Percentiles rank a stretch among this genome's conserved stretches.
phyloP scores from a whole-genome alignment of 1,139 yeast genomes.

The Candida pseudoviswanathii region DNA sequence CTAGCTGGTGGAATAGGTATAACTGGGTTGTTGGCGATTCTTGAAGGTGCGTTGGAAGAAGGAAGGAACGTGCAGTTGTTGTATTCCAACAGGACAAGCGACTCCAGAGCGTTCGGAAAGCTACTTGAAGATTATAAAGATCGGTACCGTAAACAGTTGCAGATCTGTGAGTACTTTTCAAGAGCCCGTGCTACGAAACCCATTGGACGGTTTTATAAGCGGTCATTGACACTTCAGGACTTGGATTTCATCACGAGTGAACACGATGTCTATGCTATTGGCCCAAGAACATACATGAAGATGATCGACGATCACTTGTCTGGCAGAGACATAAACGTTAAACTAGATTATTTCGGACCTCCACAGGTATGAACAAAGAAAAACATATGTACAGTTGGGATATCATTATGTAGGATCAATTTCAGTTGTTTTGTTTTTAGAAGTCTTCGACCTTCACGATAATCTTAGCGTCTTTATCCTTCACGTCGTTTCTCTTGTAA shows the following conservation, averaged over 20 bases:
- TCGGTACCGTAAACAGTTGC: constrained; percentile 20
- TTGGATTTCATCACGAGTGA: constrained; percentile 19
- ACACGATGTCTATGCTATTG: constrained; percentile 32
- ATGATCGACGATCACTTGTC: constrained; percentile 21
- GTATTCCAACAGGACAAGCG: constrained; percentile 30
- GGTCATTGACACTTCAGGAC: constrained; percentile 16
- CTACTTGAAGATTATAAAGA: constrained; percentile 22
- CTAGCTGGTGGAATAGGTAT: constrained; percentile 70
- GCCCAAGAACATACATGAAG: constrained; percentile 39
- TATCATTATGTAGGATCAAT: neutral
- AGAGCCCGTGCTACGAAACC: constrained; percentile 11
- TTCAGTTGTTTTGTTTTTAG: constrained; percentile 14
- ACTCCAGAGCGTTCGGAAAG: constrained; percentile 29
- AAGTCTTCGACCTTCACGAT: constrained; percentile 43
- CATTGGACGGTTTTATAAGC: constrained; percentile 10
- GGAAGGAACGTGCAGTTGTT: constrained; percentile 30
- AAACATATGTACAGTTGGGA: neutral
- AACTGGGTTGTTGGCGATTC: constrained; percentile 61
- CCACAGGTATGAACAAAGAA: constrained; percentile 8
- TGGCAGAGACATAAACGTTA: constrained; percentile 13
- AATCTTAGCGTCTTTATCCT: constrained; percentile 36
- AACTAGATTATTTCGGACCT: constrained; percentile 19
- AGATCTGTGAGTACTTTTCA: constrained; percentile 26
- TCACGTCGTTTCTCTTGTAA: constrained; percentile 28
- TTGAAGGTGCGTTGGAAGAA: constrained; percentile 38